These are phyloP conservation scores for Chenopodium berlandieri DNA, from an alignment of 148 eudicot species.

Conservation along the genomic window DNA sequence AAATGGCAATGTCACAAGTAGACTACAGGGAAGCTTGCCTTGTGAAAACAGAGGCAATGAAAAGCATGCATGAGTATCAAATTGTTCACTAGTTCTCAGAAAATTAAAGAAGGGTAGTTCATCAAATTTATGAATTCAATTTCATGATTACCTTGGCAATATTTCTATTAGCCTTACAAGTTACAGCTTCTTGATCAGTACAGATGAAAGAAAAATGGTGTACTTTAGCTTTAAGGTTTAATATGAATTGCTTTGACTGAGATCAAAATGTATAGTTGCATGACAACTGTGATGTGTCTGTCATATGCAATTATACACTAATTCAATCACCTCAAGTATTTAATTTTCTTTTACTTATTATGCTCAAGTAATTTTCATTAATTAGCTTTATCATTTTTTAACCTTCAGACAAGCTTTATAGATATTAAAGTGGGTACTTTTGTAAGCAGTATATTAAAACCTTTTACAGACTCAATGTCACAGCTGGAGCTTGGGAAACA, in stretches of 20 bases:
- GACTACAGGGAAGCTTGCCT: conserved; percentile 3
- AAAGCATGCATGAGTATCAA: not conserved
- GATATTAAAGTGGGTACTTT: not conserved
- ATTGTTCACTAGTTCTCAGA: conserved; percentile 1
- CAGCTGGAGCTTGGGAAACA: conserved; percentile 80
- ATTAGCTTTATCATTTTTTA: conserved; percentile 7
- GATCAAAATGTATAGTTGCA: not conserved
- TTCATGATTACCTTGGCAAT: not conserved
- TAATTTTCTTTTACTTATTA: not conserved
- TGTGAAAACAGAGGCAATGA: not conserved
- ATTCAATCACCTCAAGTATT: no score
- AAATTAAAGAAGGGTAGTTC: not conserved
- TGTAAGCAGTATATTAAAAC: conserved; percentile 20
- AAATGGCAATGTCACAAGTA: not conserved
- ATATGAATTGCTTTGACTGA: not conserved
- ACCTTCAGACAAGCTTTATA: conserved; percentile 1
- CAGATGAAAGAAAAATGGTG: not conserved
- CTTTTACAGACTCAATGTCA: conserved; percentile 65
- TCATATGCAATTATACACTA: not conserved
- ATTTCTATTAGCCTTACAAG: conserved; percentile 2
- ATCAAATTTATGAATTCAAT: not conserved
- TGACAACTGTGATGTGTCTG: not conserved
- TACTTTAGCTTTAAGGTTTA: not conserved
- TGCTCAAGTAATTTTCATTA: not conserved
- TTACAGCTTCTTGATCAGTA: not conserved